Base-by-base conservation (phyloP, 768 basidiomycete genomes). In the Wakefieldia striispora region DNA sequence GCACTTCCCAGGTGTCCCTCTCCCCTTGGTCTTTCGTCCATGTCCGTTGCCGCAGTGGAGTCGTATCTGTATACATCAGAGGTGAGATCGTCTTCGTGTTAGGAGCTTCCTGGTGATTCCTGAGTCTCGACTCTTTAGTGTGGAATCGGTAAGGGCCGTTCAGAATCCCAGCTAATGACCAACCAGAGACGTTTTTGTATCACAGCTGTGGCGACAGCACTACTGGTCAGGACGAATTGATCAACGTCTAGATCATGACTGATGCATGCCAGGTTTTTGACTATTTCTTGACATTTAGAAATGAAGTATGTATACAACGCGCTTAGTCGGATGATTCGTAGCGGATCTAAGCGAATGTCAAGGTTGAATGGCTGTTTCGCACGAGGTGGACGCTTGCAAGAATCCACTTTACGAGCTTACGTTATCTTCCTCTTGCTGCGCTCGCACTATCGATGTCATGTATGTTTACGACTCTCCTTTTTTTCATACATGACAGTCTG, bases 351-450 rank as follows among this genome's bases (percentile, higher is more conserved):
- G 12, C 29, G 3, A 3, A 13, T 14, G 6, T 14, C 23, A 45
- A 62, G 61, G 50, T 56, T 13, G 40, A 49, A 27, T 61, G 53
- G 59, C 12, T 64, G 23, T 50, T 48, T 33, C 40, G 53, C 31
- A 51, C 53, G 16, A 50, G 17, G 35, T 63, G 59, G 61, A 53
- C 53, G 17, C 36, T 45, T 3, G 40, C 40, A 46, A 47, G 61
- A 47, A 43, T 64, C 7, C 53, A 54, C 17, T 63, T 64, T 45
- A 14, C 45, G 13, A 19, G 40, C n/a, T 55, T 38, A 24, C 62
- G 61, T 17, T 64, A 63, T 51, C 37, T 63, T 3, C 61, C 62
- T 8, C 53, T 64, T 7, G 29, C 50, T 23, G 53, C 45, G 11
- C 40, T 62, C 7, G 40, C 40, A 8, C 38, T 64, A 51, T 51